These are phyloP conservation scores for Selaginella tamariscina DNA, from an alignment of 75 land plant species.

Conservation along the genomic window DNA sequence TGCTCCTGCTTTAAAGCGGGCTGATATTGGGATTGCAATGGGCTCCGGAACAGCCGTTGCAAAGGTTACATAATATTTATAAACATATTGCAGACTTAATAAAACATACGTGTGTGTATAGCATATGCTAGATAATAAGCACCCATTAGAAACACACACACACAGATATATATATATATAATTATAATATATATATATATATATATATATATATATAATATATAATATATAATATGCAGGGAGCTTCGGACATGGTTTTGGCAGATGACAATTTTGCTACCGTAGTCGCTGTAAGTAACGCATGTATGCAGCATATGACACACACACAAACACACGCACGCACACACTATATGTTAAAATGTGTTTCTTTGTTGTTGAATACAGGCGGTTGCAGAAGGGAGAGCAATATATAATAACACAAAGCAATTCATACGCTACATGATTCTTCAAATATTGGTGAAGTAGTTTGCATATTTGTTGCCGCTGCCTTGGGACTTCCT, in stretches of 20 bases:
- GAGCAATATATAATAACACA: slow-evolving; percentile 95
- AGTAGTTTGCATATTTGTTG: slow-evolving; percentile 97
- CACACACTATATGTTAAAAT: not conserved
- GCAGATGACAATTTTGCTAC: slow-evolving; percentile 96
- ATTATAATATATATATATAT: not conserved
- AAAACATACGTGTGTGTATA: no score
- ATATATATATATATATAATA: not conserved
- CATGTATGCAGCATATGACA: not conserved
- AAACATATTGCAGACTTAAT: not conserved
- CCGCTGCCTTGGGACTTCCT: slow-evolving; percentile 95
- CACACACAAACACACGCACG: not conserved
- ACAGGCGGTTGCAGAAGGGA: slow-evolving; percentile 95
- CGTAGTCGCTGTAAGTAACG: slow-evolving; percentile 71
- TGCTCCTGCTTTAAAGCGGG: slow-evolving; percentile 96
- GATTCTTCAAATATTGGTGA: slow-evolving; percentile 99
- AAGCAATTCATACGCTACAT: slow-evolving; percentile 98
- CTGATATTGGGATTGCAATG: slow-evolving; percentile 98
- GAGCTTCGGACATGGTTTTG: slow-evolving; percentile 97
- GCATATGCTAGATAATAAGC: no score
- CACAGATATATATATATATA: no score
- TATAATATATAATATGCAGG: slow-evolving; percentile 34
- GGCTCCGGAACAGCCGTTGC: slow-evolving; percentile 99
- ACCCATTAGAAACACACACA: no score
- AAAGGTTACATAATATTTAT: slow-evolving; percentile 38
- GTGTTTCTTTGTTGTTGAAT: not conserved